Percentiles rank a stretch among this genome's conserved stretches.
phyloP scores from a whole-genome alignment of 2,329 filamentous ascomycete genomes.

The Chaetomiaceae sp. region DNA sequence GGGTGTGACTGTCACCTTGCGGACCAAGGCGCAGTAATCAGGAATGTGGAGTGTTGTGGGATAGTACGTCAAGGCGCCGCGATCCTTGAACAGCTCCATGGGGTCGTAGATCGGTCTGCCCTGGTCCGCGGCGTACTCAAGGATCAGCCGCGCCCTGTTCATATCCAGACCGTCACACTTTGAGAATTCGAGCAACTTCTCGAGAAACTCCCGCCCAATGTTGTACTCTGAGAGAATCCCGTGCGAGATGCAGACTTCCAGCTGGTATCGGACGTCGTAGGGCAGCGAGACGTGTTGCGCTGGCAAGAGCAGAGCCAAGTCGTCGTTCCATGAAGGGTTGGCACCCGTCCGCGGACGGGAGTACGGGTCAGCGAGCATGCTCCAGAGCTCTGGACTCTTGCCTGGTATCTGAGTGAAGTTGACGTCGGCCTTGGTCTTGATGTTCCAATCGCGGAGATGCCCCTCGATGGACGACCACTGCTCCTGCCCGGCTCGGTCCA shows the following conservation, averaged over 20 bases:
- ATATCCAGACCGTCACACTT: slow-evolving; percentile 33
- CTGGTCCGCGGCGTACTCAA: slow-evolving; percentile 69
- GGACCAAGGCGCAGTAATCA: slow-evolving; percentile 67
- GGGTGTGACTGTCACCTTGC: slow-evolving; percentile 77
- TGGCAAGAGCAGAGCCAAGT: slow-evolving; percentile 31
- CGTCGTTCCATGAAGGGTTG: slow-evolving; percentile 13
- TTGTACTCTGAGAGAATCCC: slow-evolving; percentile 72
- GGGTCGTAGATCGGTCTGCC: slow-evolving; percentile 62
- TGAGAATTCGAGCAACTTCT: slow-evolving; percentile 48
- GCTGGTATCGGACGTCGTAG: slow-evolving; percentile 78
- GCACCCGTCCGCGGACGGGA: too few species aligned
- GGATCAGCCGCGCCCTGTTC: slow-evolving; percentile 56
- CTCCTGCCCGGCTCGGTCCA: slow-evolving; percentile 32
- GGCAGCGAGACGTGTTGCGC: slow-evolving; percentile 45
- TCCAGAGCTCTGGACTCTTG: slow-evolving; percentile 38
- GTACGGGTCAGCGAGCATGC: slow-evolving; percentile 34
- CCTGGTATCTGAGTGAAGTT: slow-evolving; percentile 40
- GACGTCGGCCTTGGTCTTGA: slow-evolving; percentile 40
- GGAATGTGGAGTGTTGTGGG: slow-evolving; percentile 52
- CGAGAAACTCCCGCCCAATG: slow-evolving; percentile 63
- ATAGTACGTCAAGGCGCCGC: slow-evolving; percentile 44
- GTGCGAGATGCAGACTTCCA: slow-evolving; percentile 89
- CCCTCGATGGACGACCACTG: slow-evolving; percentile 42
- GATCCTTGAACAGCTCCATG: slow-evolving; percentile 63
- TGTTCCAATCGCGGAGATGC: slow-evolving; percentile 68